Evolutionary conservation across 2,329 filamentous ascomycete species (phyloP).

Genomic region (Gnomoniopsis smithogilvyi): DNA sequence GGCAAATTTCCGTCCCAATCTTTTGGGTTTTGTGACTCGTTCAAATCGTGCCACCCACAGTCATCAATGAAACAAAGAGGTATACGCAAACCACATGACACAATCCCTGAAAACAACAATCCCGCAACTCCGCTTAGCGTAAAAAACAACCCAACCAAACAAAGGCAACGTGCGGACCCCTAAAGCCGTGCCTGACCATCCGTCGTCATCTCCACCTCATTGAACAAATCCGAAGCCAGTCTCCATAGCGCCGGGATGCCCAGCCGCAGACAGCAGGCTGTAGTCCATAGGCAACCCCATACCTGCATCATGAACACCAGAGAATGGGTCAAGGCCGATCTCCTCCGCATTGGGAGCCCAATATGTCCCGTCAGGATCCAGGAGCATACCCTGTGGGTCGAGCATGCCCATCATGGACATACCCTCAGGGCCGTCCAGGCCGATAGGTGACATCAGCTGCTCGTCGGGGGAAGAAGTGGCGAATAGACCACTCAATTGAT

Average conservation of each 20-base stretch:
- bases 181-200: neutral
- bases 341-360: slow-evolving; percentile 45
- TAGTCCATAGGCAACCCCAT: slow-evolving; percentile 34
- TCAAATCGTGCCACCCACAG: neutral
- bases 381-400: slow-evolving; percentile 48
- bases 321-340: slow-evolving; percentile 22
- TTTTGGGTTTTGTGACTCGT: slow-evolving; percentile 8
- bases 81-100: neutral
- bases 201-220: slow-evolving; percentile 21
- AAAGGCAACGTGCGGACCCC: neutral
- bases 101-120: neutral
- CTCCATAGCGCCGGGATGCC: slow-evolving; percentile 30
- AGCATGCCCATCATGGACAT: slow-evolving; percentile 51
- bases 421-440: slow-evolving; percentile 45
- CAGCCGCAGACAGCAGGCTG: slow-evolving; percentile 32
- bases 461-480: slow-evolving; percentile 16
- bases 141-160: neutral
- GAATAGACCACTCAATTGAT: slow-evolving; percentile 11
- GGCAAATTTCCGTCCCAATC: slow-evolving; percentile 7
- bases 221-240: slow-evolving; percentile 41
- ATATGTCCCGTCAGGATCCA: slow-evolving; percentile 55
- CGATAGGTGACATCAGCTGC: slow-evolving; percentile 48
- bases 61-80: neutral
- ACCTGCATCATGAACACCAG: slow-evolving; percentile 30
- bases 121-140: slow-evolving; percentile 6